Evolutionary conservation across 2,329 filamentous ascomycete genomes (phyloP).

Genomic region (Aspergillus sojae): DNA sequence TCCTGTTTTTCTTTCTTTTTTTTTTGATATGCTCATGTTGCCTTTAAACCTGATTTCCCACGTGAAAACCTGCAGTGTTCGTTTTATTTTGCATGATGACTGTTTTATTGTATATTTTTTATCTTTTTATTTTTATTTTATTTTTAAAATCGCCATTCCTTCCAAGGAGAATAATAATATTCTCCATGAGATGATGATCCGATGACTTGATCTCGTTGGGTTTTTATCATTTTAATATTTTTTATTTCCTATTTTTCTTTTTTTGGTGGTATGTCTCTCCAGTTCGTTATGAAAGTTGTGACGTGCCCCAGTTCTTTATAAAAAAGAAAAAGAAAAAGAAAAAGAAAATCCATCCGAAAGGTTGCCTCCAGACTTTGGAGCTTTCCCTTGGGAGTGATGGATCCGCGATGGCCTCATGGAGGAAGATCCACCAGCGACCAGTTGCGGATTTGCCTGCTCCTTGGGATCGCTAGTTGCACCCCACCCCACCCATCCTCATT

Average conservation of each 20-base stretch:
- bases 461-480: slow-evolving; percentile 29
- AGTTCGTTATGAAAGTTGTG: slow-evolving; percentile 1
- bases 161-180: background rate
- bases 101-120: background rate
- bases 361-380: slow-evolving; percentile 11
- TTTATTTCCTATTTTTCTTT: background rate
- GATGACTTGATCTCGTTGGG: background rate
- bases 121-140: background rate
- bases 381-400: slow-evolving; percentile 14
- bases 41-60: background rate
- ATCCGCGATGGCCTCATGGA: slow-evolving; percentile 23
- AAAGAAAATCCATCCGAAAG: slow-evolving; percentile 8
- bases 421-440: slow-evolving; percentile 22
- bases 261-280: background rate
- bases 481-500: slow-evolving; percentile 19
- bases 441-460: slow-evolving; percentile 22
- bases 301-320: slow-evolving; percentile 7
- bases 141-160: background rate
- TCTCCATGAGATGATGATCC: background rate
- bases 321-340: background rate
- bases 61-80: background rate
- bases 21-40: background rate
- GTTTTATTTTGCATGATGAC: background rate
- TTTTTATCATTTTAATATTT: background rate
- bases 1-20: background rate